phyloP scores from a whole-genome alignment of 2,329 filamentous ascomycete genomes.

The Fusarium sp. region DNA sequence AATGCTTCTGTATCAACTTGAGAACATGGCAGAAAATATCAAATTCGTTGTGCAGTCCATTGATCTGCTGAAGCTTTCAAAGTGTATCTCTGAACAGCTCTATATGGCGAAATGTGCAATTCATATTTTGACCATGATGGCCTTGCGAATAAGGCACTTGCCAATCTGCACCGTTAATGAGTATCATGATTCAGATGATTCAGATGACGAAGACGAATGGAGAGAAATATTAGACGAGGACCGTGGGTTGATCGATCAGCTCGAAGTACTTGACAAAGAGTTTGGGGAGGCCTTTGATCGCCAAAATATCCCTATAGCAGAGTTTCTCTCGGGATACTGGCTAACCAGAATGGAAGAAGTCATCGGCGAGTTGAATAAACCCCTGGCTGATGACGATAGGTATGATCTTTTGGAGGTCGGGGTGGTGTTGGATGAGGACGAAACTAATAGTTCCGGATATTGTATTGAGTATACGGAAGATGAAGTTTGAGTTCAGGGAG shows the following conservation, averaged over 20 bases:
- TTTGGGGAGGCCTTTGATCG: not conserved
- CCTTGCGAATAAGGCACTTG: not conserved
- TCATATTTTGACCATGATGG: not conserved
- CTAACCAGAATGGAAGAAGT: not conserved
- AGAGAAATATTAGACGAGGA: not conserved
- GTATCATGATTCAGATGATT: too few relatives aligned
- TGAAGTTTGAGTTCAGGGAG: rapidly evolving
- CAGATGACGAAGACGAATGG: not conserved
- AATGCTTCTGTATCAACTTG: rapidly evolving
- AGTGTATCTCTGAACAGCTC: rapidly evolving
- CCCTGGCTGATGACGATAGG: rapidly evolving
- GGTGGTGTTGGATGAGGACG: not conserved
- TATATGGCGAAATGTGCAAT: not conserved
- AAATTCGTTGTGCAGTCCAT: too few relatives aligned
- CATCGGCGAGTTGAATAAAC: rapidly evolving
- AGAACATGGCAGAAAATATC: not conserved
- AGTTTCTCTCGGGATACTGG: not conserved
- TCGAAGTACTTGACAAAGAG: not conserved
- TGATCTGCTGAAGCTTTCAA: rapidly evolving
- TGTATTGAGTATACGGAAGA: rapidly evolving
- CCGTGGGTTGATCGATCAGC: rapidly evolving
- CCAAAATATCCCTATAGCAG: rapidly evolving
- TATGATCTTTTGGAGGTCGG: rapidly evolving
- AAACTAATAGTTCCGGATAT: too few relatives aligned
- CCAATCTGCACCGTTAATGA: too few relatives aligned